Base-by-base conservation (phyloP, 345 rosid species). In the Balakata baccata region DNA sequence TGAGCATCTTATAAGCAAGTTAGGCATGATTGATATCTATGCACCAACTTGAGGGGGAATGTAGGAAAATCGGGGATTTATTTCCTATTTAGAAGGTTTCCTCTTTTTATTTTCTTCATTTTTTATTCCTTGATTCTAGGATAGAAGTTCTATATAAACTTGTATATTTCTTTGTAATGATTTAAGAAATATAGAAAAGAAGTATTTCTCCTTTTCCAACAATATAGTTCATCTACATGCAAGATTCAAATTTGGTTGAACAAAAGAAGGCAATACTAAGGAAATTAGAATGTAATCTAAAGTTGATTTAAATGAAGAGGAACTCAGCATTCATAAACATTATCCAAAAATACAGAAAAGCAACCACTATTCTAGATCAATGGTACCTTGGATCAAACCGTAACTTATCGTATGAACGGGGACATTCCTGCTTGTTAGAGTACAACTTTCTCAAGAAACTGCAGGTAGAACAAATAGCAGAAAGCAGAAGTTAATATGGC, bases 321-420 rank as follows among this genome's bases (percentile, higher is more conserved):
- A 29, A 29, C 34, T 29, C 34, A 29, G 34, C 34, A 29, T 29
- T 29, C 49, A 52, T 18, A 20, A 43, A 71, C 16, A 13, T 54
- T 56, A 54, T 2, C 38, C 64, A 34, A 37, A 41, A 51, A 62
- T 62, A 43, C 23, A 7, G 45, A 70, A 2, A 18, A 53, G n/a
- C 49, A 49, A 16, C 64, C 17, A 51, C n/a, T 13, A n/a, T 51
- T 51, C 12, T 49, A 38, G 59, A 39, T 4, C 41, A 50, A 43
- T 39, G 59, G 53, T 77, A 94, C 99, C 98, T 86, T 29, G 99
- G 99, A 86, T 95, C 87, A 81, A 95, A 95, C 11, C 85, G 92
- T 75, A 95, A 84, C 79, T 85, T 92, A 73, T 95, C 99, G 75
- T 95, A 95, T 51, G 99, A 95, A 18, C 94, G 94, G 43, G 99